These are phyloP conservation scores for Ceratocystis diversiconidia DNA, from an alignment of 2,329 filamentous ascomycete genomes.

Conservation along the genomic window DNA sequence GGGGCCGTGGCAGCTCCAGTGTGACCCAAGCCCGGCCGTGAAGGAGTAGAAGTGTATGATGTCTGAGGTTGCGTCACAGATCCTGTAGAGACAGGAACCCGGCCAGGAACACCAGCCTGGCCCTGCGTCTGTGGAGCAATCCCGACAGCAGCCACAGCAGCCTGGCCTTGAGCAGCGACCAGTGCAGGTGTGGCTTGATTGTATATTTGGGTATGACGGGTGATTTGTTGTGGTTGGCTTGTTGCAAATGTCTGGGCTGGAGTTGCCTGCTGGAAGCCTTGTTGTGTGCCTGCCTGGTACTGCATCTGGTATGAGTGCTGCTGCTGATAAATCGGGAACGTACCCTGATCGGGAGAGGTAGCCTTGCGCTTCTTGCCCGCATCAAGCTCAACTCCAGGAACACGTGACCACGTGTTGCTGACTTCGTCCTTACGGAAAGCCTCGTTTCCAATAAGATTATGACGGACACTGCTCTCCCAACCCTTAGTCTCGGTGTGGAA, in stretches of 20 bases:
- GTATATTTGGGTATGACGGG: constrained; percentile 10
- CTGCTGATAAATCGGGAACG: constrained; percentile 25
- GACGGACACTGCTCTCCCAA: constrained; percentile 52
- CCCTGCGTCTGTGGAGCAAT: constrained; percentile 13
- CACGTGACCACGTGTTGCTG: constrained; percentile 42
- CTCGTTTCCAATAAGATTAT: constrained; percentile 48
- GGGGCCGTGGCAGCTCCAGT: not conserved
- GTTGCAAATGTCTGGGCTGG: not conserved
- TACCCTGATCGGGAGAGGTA: constrained; percentile 34
- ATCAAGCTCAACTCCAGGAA: constrained; percentile 44
- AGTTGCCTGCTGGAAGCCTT: constrained; percentile 7
- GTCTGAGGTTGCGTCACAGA: constrained; percentile 4
- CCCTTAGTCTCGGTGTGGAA: constrained; percentile 48
- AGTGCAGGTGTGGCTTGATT: constrained; percentile 13
- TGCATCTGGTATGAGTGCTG: constrained; percentile 19
- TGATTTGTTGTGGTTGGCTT: not conserved
- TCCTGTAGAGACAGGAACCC: not conserved
- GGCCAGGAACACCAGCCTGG: constrained; percentile 11
- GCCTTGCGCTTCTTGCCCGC: constrained; percentile 47
- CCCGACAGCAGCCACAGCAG: constrained; percentile 3
- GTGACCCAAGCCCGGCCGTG: constrained; percentile 5
- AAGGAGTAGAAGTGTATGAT: constrained; percentile 7
- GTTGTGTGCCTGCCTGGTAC: constrained; percentile 12
- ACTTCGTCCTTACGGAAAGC: constrained; percentile 45
- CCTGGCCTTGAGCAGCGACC: constrained; percentile 15